phyloP scores from a whole-genome alignment of 1,284 basidiomycete species.

The Austroboletus novae-zelandiae region DNA sequence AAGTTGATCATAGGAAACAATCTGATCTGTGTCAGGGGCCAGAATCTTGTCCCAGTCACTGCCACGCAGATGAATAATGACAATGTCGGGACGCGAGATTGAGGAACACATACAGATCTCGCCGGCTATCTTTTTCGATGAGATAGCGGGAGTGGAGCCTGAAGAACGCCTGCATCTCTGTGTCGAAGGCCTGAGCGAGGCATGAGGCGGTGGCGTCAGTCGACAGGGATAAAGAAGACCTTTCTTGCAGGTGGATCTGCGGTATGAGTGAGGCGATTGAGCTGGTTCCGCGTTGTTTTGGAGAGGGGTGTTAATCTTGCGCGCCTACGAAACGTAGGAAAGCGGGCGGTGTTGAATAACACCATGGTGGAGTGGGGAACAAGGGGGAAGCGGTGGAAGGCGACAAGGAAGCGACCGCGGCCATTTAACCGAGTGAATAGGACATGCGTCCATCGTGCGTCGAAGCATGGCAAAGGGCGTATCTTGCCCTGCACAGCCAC shows the following conservation, averaged over 20 bases:
- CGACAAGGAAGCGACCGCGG: conserved; percentile 15
- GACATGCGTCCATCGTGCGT: conserved; percentile 24
- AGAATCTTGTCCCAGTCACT: conserved; percentile 97
- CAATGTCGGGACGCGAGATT: conserved; percentile 10
- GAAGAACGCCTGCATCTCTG: conserved; percentile 98
- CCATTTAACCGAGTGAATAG: conserved; percentile 19
- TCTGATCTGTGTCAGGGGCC: conserved; percentile 86
- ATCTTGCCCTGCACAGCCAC: conserved; percentile 11
- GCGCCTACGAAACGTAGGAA: conserved; percentile 23
- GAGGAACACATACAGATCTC: conserved; percentile 73
- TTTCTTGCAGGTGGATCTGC: conserved; percentile 80
- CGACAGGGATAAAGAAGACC: conserved; percentile 50
- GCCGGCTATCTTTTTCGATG: conserved; percentile 85
- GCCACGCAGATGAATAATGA: conserved; percentile 8
- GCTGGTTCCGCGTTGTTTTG: conserved; percentile 95
- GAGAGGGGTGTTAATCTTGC: conserved; percentile 38
- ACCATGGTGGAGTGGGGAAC: conserved; percentile 15
- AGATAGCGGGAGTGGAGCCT: conserved; percentile 97
- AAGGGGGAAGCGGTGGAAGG: conserved; percentile 28
- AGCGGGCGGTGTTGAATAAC: conserved; percentile 14
- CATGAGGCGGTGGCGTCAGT: conserved; percentile 5
- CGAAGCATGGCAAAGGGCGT: conserved; percentile 11
- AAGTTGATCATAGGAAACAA: conserved; percentile 83
- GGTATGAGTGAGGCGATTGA: conserved; percentile 90
- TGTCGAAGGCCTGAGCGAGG: conserved; percentile 71